Percentiles rank a stretch among this genome's conserved stretches.
phyloP scores from a whole-genome alignment of 306 rosid genomes.

The Boehmeria nivea region DNA sequence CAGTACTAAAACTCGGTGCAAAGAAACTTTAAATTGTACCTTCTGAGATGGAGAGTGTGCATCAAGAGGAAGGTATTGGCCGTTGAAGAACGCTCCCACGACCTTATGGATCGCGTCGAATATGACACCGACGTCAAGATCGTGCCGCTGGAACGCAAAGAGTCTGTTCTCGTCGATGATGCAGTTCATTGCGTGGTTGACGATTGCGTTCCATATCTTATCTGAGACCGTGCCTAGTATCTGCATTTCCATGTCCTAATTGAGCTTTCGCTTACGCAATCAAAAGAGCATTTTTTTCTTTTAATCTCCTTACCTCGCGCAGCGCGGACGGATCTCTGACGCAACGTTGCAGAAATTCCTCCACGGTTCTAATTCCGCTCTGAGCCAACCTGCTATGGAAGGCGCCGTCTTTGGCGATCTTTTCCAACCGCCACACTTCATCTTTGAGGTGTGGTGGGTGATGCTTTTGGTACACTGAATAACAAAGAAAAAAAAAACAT shows the following conservation, averaged over 20 bases:
- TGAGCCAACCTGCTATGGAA: conserved; percentile 23
- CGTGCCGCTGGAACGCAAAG: neutral
- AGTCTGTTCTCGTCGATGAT: conserved; percentile 26
- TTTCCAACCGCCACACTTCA: conserved; percentile 55
- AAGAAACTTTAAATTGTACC: neutral
- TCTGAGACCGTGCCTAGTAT: conserved; percentile 29
- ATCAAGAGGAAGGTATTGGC: neutral
- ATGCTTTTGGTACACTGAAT: conserved; percentile 53
- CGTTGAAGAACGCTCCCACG: conserved; percentile 5
- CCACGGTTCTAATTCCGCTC: conserved; percentile 28
- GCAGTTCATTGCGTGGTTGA: conserved; percentile 38
- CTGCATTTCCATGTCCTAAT: conserved; percentile 34
- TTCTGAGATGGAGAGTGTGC: conserved; percentile 14
- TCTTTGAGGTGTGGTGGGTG: conserved; percentile 49
- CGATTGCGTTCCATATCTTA: conserved; percentile 35
- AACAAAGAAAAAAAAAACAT: conserved; percentile 7
- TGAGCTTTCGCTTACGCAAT: too few species aligned
- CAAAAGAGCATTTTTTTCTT: neutral
- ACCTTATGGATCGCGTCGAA: conserved; percentile 10
- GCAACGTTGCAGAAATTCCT: conserved; percentile 36
- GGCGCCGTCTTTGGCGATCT: conserved; percentile 42
- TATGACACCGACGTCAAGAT: neutral
- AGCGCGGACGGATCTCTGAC: conserved; percentile 24
- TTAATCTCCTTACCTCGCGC: conserved; percentile 37
- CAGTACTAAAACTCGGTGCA: neutral